A percentile compares a stretch with the other conserved stretches of the same genome.
Conservation (phyloP, 257 asterid genomes). For the Nicotiana tomentosiformis region DNA sequence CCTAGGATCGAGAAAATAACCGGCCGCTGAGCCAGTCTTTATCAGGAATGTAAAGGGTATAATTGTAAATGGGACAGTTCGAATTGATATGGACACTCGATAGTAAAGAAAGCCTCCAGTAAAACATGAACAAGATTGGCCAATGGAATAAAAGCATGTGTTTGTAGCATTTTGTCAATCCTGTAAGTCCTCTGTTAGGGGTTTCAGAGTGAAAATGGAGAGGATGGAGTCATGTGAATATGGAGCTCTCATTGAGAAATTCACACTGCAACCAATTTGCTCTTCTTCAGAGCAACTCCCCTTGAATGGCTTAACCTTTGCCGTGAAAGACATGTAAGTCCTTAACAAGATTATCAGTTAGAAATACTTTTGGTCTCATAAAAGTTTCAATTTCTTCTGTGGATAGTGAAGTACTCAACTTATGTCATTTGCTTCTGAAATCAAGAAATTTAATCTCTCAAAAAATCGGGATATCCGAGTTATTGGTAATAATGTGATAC, state of each 20-base stretch:
- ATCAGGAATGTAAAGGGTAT: too few species aligned
- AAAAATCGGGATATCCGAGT: neutral
- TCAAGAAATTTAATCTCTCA: neutral
- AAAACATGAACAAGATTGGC: neutral
- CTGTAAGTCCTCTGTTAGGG: neutral
- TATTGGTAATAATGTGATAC: neutral
- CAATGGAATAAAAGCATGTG: slow-evolving; percentile 8
- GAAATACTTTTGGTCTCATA: too few species aligned
- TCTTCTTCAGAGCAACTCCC: slow-evolving; percentile 39
- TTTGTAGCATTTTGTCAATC: neutral
- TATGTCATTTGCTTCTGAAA: neutral
- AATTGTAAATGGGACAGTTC: too few species aligned
- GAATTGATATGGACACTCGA: too few species aligned
- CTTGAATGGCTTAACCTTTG: slow-evolving; percentile 61
- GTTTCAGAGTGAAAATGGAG: neutral
- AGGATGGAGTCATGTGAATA: slow-evolving; percentile 34
- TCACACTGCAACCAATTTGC: slow-evolving; percentile 37
- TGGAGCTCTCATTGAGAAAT: slow-evolving; percentile 72
- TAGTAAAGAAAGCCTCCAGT: too few species aligned
- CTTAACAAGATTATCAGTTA: too few species aligned
- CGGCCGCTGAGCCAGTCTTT: too few species aligned
- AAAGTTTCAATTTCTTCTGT: neutral
- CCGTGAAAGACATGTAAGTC: slow-evolving; percentile 65
- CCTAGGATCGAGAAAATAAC: too few species aligned
- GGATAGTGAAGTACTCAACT: too few species aligned